Conservation (phyloP, 2,329 filamentous ascomycete species). For the Penicillium rolfsii region DNA sequence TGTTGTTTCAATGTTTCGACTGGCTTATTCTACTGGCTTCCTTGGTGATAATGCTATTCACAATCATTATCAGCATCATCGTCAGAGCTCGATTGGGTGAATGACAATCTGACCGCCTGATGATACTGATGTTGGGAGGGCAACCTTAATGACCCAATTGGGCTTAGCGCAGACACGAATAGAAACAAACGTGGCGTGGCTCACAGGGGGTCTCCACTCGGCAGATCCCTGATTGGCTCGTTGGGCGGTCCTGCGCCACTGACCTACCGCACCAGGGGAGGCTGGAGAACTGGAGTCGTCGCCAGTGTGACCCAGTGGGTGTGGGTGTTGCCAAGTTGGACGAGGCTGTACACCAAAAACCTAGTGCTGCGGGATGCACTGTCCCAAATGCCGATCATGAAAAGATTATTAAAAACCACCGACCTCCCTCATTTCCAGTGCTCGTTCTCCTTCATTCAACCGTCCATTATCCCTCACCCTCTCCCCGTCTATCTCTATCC, state of each 20-base stretch:
- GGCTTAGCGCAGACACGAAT: slow-evolving; percentile 24
- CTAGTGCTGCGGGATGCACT: neutral
- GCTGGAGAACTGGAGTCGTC: slow-evolving; percentile 29
- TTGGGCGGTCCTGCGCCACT: slow-evolving; percentile 27
- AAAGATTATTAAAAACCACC: slow-evolving; percentile 21
- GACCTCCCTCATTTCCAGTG: slow-evolving; percentile 1
- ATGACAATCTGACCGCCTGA: neutral
- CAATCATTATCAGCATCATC: neutral
- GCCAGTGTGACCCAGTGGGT: slow-evolving; percentile 1
- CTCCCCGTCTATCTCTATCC: neutral
- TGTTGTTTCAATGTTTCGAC: neutral
- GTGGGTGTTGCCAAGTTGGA: neutral
- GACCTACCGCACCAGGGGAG: slow-evolving; percentile 14
- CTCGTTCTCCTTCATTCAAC: slow-evolving; percentile 4
- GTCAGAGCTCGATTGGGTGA: too few relatives aligned
- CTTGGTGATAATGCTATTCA: neutral
- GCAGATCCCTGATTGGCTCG: slow-evolving; percentile 21
- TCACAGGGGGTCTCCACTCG: neutral
- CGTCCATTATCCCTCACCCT: slow-evolving; percentile 8
- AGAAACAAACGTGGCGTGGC: slow-evolving; percentile 36
- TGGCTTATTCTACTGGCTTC: too few relatives aligned
- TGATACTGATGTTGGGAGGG: slow-evolving; percentile 1
- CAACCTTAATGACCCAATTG: slow-evolving; percentile 5
- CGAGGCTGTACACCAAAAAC: slow-evolving; percentile 22
- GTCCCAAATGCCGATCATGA: slow-evolving; percentile 16